A percentile compares a stretch with the other conserved stretches of the same genome.
These are phyloP conservation scores for Candida lessepsii DNA, from an alignment of 805 yeast species.

Conservation along the genomic window DNA sequence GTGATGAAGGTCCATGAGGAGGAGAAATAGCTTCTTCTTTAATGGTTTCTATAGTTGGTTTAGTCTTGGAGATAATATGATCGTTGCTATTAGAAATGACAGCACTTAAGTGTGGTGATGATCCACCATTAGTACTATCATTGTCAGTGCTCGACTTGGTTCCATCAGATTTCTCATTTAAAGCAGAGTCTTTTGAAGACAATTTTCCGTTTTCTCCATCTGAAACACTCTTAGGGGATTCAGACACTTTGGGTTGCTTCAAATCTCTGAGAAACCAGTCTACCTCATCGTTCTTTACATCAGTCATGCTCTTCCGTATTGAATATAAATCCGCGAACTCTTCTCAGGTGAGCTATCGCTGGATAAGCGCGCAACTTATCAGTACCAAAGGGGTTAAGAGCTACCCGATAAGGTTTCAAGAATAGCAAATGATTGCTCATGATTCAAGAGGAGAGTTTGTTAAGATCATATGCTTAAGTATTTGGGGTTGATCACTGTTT, in stretches of 20 bases:
- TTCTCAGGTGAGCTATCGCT: no score
- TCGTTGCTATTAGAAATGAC: constrained; percentile 33
- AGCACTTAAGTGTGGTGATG: constrained; percentile 22
- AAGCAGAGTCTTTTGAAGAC: no score
- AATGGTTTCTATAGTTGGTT: constrained; percentile 26
- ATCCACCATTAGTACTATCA: neutral
- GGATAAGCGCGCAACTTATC: no score
- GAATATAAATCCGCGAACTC: constrained; percentile 1
- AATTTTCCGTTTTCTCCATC: no score
- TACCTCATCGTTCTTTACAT: constrained; percentile 42
- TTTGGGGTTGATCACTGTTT: no score
- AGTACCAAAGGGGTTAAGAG: no score
- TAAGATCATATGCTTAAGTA: no score
- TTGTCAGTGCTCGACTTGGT: neutral
- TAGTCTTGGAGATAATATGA: constrained; percentile 28
- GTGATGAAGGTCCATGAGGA: neutral
- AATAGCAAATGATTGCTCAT: no score
- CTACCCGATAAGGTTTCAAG: no score
- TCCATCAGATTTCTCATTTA: no score
- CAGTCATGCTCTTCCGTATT: constrained; percentile 3
- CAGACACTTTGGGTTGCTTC: constrained; percentile 6
- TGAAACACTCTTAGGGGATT: neutral
- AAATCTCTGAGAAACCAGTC: constrained; percentile 52
- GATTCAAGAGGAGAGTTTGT: no score
- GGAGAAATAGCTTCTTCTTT: constrained; percentile 20